Evolutionary conservation across 164 flowering plant genomes (phyloP), one percentile per base, ranked within the genome.

Genomic region (Vitis cinerea): DNA sequence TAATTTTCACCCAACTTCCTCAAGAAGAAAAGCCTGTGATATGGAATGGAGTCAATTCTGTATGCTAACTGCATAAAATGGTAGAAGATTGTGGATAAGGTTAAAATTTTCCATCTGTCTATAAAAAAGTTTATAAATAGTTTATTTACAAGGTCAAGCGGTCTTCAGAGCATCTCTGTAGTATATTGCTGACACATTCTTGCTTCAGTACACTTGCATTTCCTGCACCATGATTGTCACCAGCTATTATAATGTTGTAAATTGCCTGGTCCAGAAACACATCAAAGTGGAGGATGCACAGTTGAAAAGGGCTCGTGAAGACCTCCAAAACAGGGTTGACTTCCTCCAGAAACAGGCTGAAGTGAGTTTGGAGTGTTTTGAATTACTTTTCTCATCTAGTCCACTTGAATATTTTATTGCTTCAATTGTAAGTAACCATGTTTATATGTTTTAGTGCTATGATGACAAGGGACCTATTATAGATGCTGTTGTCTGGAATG

Each of bases 401-500:
- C 7, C 50, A 27, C 11, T 53, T 62, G 63, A 59, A 2, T 61
- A 55, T 1, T 30, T n/a, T 53, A 52, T 60, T 51, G 30, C 9
- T 7, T 63, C 12, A 44, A 0, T 49, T 9, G 14, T 53, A 8
- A 65, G 12, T 59, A 50, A 49, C 53, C 37, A 3, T 61, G 31
- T 68, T 52, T 67, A 10, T 63, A 31, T 68, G 54, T 78, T 63
- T 50, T 79, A 95, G 99, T 87, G 78, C 81, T 95, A 93, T 71
- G 96, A 95, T 71, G 99, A 95, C 75, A 93, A 78, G 71, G 99
- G 99, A 4, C 98, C 99, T 64, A 78, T 93, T 49, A 87, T 95
- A 65, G 98, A 95, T 86, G 99, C 91, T 85, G 98, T 95, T 72
- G 98, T 91, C 37, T 95, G 99, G 99, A 84, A 91, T 80, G 98